Conservation (phyloP, 2,329 filamentous ascomycete species). For the Pseudogymnoascus sp. region DNA sequence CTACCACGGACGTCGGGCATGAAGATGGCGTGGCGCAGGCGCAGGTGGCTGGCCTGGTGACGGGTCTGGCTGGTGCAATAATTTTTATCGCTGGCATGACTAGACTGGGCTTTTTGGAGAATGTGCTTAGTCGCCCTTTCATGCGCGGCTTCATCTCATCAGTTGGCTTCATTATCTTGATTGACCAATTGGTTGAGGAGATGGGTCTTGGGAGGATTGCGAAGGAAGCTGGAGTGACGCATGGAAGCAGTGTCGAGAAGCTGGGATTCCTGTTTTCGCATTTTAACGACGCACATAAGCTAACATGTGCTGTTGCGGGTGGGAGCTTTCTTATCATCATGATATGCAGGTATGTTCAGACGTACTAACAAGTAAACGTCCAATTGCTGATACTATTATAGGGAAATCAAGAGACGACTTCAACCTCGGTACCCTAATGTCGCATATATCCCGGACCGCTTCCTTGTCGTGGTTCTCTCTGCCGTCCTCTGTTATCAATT, state of each 20-base stretch:
- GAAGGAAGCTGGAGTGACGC: constrained; percentile 55
- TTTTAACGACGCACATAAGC: constrained; percentile 56
- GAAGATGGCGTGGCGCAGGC: constrained; percentile 65
- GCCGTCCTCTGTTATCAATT: constrained; percentile 72
- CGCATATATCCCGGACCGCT: constrained; percentile 87
- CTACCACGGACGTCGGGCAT: constrained; percentile 56
- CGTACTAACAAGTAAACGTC: constrained; percentile 5
- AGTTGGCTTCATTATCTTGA: constrained; percentile 91
- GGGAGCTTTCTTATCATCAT: constrained; percentile 84
- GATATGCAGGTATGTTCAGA: constrained; percentile 62
- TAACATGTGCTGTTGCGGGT: constrained; percentile 71
- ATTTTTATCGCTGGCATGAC: constrained; percentile 83
- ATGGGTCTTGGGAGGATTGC: constrained; percentile 68
- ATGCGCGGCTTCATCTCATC: constrained; percentile 93
- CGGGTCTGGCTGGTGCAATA: constrained; percentile 79
- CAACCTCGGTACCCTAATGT: constrained; percentile 74
- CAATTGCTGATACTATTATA: constrained; percentile 32
- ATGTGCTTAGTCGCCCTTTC: constrained; percentile 87
- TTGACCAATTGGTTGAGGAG: constrained; percentile 90
- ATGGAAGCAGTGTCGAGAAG: constrained; percentile 84
- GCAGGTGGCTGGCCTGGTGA: constrained; percentile 78
- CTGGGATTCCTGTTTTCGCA: constrained; percentile 71
- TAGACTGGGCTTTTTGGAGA: constrained; percentile 86
- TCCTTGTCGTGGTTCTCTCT: constrained; percentile 79
- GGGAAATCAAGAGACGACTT: constrained; percentile 73